Base-by-base conservation (phyloP, 306 rosid genomes). In the Acacia crassicarpa region DNA sequence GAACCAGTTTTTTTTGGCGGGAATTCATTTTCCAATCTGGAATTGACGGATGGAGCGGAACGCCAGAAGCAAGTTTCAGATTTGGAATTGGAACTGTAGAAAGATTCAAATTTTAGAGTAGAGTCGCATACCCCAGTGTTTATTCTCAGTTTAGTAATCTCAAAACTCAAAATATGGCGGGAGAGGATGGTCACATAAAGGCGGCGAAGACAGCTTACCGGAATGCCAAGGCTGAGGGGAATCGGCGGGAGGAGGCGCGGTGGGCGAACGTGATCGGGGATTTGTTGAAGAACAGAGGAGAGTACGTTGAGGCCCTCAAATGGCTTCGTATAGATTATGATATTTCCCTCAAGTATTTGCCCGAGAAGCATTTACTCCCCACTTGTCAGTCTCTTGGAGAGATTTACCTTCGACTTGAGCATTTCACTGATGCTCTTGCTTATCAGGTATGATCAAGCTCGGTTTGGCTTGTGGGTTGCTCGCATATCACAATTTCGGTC, bases 361-460 rank as follows among this genome's bases (percentile, higher is more conserved):
- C 91, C 0, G 89, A 90, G 53, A 89, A 87, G 72, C 92, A 95
- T 17, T 86, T 91, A 82, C 86, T 95, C 32, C 88, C 97, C 6
- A 89, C 98, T 3, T 93, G 99, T 30, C 99, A 95, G 88, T 95
- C 98, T 17, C 89, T 95, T 62, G 99, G 98, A 4, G 99, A 95
- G 78, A 85, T 93, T 76, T 93, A 93, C 66, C 94, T 95, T 76
- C 93, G 97, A 9, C 99, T 90, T 20, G 91, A 89, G 67, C 75
- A 73, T 2, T 95, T 89, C 89, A 9, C 63, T 27, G 84, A 92
- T 2, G 99, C 98, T 76, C 91, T 93, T 38, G 25, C 43, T 72
- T 95, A 76, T 84, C 99, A 95, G 99, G 99, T 88, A 44, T 0
- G 11, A 25, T 71, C 22, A 38, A 44, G n/a, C 38, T 71, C 7